Conservation (phyloP, 257 asterid genomes). For the Nicotiana tabacum region DNA sequence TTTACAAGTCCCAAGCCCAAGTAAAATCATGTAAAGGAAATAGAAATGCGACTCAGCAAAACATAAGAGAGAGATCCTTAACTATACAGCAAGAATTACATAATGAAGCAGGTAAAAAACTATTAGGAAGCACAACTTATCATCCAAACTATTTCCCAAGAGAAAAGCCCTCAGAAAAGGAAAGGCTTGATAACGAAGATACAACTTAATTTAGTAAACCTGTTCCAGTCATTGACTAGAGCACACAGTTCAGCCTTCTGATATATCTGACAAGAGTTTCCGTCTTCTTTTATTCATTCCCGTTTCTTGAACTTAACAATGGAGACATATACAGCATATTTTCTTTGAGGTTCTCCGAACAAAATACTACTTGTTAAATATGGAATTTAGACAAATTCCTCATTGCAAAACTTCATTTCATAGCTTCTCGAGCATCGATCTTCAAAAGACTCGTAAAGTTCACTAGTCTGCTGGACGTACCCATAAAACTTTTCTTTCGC, state of each 20-base stretch:
- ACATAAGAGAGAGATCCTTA: background rate
- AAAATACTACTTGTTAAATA: background rate
- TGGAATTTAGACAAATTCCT: background rate
- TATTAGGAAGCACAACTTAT: background rate
- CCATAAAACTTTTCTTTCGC: background rate
- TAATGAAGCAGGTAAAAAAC: background rate
- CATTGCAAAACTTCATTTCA: background rate
- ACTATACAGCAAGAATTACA: background rate
- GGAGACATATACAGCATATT: background rate
- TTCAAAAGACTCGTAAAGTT: background rate
- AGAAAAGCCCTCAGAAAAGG: background rate
- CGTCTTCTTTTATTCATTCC: background rate
- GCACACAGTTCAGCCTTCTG: background rate
- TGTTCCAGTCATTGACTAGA: background rate
- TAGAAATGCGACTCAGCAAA: background rate
- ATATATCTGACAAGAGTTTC: background rate
- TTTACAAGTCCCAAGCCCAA: background rate
- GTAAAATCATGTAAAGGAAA: background rate
- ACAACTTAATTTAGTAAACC: background rate
- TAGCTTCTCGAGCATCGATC: background rate
- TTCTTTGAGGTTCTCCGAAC: background rate
- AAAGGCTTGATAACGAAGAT: background rate
- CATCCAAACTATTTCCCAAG: conserved; percentile 1
- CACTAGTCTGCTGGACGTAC: background rate
- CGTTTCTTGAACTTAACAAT: background rate